Evolutionary conservation across 2,329 filamentous ascomycete species (phyloP).

Genomic region (Trichoderma semiorbis): DNA sequence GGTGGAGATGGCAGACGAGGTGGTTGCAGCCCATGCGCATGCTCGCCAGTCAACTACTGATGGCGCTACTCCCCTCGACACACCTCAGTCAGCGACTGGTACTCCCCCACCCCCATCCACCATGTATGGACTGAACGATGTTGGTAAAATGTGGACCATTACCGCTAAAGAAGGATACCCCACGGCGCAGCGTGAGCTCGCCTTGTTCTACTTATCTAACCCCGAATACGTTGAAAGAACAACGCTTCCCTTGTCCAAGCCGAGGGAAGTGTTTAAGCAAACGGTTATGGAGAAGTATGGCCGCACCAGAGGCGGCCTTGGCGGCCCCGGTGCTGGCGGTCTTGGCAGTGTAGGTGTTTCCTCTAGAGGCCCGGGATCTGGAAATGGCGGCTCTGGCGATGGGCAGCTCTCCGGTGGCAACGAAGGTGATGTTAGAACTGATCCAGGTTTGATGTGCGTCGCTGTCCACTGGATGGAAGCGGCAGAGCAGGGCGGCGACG

Average conservation of each 20-base stretch:
- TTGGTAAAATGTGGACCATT: conserved; percentile 85
- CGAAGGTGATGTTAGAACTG: conserved; percentile 59
- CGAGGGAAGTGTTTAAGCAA: conserved; percentile 85
- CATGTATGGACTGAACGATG: conserved; percentile 72
- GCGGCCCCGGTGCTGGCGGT: conserved; percentile 24
- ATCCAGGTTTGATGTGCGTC: conserved; percentile 87
- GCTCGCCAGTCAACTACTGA: conserved; percentile 49
- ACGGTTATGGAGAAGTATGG: conserved; percentile 72
- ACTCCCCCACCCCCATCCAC: conserved; percentile 50
- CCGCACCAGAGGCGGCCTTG: conserved; percentile 31
- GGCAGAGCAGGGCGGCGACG: conserved; percentile 80
- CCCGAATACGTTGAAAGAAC: conserved; percentile 79
- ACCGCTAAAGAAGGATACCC: conserved; percentile 84
- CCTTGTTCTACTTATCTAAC: conserved; percentile 87
- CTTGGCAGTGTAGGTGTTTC: conserved; percentile 26
- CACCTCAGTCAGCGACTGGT: conserved; percentile 36
- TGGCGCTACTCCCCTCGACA: conserved; percentile 26
- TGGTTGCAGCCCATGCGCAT: conserved; percentile 60
- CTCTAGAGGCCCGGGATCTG: conserved; percentile 24
- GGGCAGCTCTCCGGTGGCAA: conserved; percentile 30
- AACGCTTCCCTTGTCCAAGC: conserved; percentile 78
- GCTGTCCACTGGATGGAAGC: conserved; percentile 97
- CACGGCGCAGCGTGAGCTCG: conserved; percentile 87
- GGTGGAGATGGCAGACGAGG: conserved; percentile 60
- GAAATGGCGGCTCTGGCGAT: conserved; percentile 22